Evolutionary conservation across 352 stramenopile genomes (phyloP).

Genomic region (Pythium periplocum): DNA sequence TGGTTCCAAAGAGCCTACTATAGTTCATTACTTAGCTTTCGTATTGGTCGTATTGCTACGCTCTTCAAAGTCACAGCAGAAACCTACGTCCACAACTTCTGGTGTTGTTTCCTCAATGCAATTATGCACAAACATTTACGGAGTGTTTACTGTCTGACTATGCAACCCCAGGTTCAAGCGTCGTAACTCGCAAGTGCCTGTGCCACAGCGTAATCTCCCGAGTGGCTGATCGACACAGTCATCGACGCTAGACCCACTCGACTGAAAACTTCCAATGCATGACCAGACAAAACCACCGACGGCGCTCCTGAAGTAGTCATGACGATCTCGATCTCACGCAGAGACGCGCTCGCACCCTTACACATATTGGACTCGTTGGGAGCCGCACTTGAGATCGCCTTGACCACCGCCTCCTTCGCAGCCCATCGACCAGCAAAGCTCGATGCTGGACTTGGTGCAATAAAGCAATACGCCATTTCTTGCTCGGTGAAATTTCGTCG

Average conservation of each 20-base stretch:
- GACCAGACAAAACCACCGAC: slow-evolving; percentile 68
- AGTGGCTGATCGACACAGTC: slow-evolving; percentile 88
- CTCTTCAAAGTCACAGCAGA: no score
- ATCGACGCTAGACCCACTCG: slow-evolving; percentile 62
- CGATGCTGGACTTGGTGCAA: slow-evolving; percentile 63
- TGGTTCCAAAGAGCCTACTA: no score
- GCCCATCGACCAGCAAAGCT: slow-evolving; percentile 87
- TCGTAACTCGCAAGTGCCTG: slow-evolving; percentile 79
- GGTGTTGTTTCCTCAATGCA: no score
- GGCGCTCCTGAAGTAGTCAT: slow-evolving; percentile 72
- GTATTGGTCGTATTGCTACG: no score
- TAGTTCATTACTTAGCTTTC: no score
- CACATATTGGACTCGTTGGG: slow-evolving; percentile 64
- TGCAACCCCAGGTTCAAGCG: slow-evolving; percentile 7
- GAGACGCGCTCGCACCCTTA: slow-evolving; percentile 58
- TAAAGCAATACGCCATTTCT: slow-evolving; percentile 83
- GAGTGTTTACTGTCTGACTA: no score
- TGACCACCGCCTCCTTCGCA: slow-evolving; percentile 87
- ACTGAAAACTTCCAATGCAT: slow-evolving; percentile 75
- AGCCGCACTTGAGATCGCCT: slow-evolving; percentile 78
- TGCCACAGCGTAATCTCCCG: slow-evolving; percentile 80
- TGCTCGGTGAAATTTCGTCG: slow-evolving; percentile 85
- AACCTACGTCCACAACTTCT: no score
- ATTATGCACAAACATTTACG: no score
- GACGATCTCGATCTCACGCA: slow-evolving; percentile 86